phyloP scores from a whole-genome alignment of 139 green algal genomes.

The Tetraselmis chui region DNA sequence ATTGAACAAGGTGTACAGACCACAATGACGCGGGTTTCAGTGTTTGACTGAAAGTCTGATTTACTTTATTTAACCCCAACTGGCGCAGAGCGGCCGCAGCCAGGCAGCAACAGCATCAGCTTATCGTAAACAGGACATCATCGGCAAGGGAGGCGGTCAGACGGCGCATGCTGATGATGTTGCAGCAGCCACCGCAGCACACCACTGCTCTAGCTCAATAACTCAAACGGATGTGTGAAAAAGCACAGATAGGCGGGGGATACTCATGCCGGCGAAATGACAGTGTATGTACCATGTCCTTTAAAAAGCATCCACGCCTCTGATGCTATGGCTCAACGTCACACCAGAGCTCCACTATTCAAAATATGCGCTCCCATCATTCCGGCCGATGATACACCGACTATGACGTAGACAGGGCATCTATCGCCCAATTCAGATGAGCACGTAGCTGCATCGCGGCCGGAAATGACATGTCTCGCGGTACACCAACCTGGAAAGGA shows the following conservation, averaged over 20 bases:
- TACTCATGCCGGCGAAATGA: background rate
- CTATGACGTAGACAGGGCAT: too few relatives aligned
- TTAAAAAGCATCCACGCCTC: background rate
- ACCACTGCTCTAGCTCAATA: background rate
- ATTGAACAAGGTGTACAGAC: background rate
- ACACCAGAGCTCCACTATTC: background rate
- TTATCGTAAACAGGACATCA: background rate
- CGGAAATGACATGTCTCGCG: slow-evolving; percentile 72
- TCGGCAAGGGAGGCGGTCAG: background rate
- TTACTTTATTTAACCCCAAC: background rate
- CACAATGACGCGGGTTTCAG: background rate
- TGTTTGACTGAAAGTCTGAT: background rate
- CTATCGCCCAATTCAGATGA: slow-evolving; percentile 74
- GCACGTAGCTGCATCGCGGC: slow-evolving; percentile 78
- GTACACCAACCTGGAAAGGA: slow-evolving; percentile 78
- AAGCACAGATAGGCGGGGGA: background rate
- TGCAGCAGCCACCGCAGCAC: background rate
- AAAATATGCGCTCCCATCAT: background rate
- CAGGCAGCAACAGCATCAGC: too few relatives aligned
- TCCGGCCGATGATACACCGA: too few relatives aligned
- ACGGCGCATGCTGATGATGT: background rate
- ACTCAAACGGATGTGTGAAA: too few relatives aligned
- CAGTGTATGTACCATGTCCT: background rate
- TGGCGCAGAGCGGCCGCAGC: background rate
- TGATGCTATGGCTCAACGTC: background rate